Evolutionary conservation across 345 rosid species (phyloP), one percentile per base, ranked within the genome.

Genomic region (Clarkia xantiana): DNA sequence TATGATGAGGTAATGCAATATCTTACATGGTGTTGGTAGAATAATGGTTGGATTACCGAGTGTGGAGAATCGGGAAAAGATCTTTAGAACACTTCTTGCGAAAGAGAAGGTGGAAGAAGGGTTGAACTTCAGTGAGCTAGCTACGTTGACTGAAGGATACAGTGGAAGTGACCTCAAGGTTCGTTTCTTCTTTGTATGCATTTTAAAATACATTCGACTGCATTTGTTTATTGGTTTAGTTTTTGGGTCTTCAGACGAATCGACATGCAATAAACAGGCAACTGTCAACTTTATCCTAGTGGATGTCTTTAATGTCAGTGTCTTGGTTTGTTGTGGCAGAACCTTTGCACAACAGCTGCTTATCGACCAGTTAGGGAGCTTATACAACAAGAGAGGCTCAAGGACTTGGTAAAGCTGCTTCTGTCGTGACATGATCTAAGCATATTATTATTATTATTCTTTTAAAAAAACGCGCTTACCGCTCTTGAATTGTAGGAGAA

Each of bases 101-200:
- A 87, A 87, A 59, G 96, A 83, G 65, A 79, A 64, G 67, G 76
- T 73, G 1, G 80, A 71, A 12, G 74, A 62, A 55, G 77, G 79
- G 56, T 61, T 87, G 46, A 72, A 74, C 51, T 78, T 69, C 61
- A 87, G 77, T 68, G 94, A 83, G 73, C 74, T 83, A 18, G 90
- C 87, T 0, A 60, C 70, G 23, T 58, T 86, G 78, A 83, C 96
- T 49, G 94, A 83, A 25, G 96, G 96, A 16, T 83, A 70, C 56
- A 69, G 76, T 16, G 96, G 94, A 70, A 86, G 96, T 43, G 94
- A 83, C 67, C 87, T 86, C 4, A 83, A 86, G 87, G 96, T 83
- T 54, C 11, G 49, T 1, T 13, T 3, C 40, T 52, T 29, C 9
- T n/a, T n/a, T n/a, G 36, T 29, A 29, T 7, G 36, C 36, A 7